Base-by-base conservation (phyloP, 768 basidiomycete species). In the Suillus fuscotomentosus region DNA sequence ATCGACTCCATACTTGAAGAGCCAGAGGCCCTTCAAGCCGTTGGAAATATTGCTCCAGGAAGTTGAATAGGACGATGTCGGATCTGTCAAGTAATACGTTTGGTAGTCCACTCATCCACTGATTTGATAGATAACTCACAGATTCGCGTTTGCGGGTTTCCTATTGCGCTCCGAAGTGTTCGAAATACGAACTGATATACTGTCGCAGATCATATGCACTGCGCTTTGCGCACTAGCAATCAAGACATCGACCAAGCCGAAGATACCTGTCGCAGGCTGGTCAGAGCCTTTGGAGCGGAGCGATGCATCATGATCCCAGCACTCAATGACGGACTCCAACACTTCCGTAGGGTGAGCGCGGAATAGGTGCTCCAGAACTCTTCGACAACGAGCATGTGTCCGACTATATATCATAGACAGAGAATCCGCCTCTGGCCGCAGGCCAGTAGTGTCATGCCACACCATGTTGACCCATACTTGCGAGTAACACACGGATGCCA, bases 21-120 rank as follows among this genome's bases (percentile, higher is more conserved):
- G 94, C 96, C 42, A 97, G 79, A 0, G 97, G 94, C 0, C 94
- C 94, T 75, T 99, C 97, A 48, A 99, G 76, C 11, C 89, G 86
- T 20, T 78, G 78, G 36, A 98, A 74, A 72, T 99, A 99, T 62
- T 87, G 87, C 71, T 98, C 95, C 54, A 99, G 79, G 73, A 98
- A 99, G 38, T 83, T 85, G 81, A 94, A 95, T n/a, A 95, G 71
- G 17, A 83, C 81, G 4, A 78, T 76, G 65, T 95, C 93, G 43
- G 86, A 83, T 64, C 94, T 96, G 64, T n/a, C 51, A 62, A 27
- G 41, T 31, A 13, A 24, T 6, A 8, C 5, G 39, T 38, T 41
- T 20, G 17, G 24, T 13, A 59, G 5, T 11, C 17, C 17, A 27
- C 41, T 59, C 57, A 15, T 27, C 17, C 10, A 10, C 15, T 10